Base-by-base conservation (phyloP, 768 basidiomycete species). In the Sporobolomyces roseus region DNA sequence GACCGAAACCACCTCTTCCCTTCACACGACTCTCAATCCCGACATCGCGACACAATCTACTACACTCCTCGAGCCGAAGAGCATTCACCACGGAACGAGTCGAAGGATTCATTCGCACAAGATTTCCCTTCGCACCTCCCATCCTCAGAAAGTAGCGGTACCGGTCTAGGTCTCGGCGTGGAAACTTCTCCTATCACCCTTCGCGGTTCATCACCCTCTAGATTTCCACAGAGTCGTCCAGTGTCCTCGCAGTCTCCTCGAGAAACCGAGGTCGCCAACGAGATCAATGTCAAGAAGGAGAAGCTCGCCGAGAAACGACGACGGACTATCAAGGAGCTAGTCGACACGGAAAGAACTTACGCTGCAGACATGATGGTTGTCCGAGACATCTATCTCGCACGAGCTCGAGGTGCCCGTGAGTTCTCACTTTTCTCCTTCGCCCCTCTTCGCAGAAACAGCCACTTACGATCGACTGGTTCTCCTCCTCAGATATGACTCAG, bases 321-420 rank as follows among this genome's bases (percentile, higher is more conserved):
- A 23, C 29, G 67, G 45, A 66, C 63, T 1, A 84, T 93, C 67
- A 84, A 85, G 76, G 96, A 99, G 80, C 86, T 97, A 74, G 85
- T 98, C 54, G 89, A 91, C 79, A 97, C 92, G 0, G 96, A 99
- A 79, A 87, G 91, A 74, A 92, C 92, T 80, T 98, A 91, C 78
- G 94, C 98, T 8, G 88, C 91, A 79, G 96, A 98, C 80, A 82
- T 99, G 71, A 93, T 96, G 78, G 87, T 92, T 76, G 89, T 98
- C 84, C 93, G 94, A 85, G 93, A 91, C 73, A 76, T 87, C 77
- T 35, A 66, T 61, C 45, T 75, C 54, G 60, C 68, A 10, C 23
- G 60, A 32, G 68, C 58, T 21, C 68, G 51, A 27, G 63, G 63
- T 55, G 66, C 63, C 25, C 66, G 71, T 72, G 30, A 17, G 66